Evolutionary conservation across 805 yeast species (phyloP).

Genomic region (Suhomyces vadensis): DNA sequence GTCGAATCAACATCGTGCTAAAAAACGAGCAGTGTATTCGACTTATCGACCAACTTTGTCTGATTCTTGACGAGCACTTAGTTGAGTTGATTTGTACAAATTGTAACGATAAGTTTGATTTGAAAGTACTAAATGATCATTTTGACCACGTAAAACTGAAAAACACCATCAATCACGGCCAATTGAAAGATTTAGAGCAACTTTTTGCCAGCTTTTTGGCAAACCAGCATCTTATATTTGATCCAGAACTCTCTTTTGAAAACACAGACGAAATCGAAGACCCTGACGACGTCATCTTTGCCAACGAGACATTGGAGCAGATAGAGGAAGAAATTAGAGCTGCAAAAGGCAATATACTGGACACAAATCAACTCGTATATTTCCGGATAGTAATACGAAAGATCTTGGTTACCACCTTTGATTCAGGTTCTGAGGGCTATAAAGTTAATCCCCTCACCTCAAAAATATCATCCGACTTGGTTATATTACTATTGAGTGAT

Average conservation of each 20-base stretch:
- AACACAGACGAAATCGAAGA: background rate
- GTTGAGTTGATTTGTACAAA: conserved; percentile 15
- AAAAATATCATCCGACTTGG: conserved; percentile 24
- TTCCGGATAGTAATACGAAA: conserved; percentile 25
- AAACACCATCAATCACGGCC: background rate
- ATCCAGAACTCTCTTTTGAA: background rate
- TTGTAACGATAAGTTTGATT: conserved; percentile 1
- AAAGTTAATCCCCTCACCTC: conserved; percentile 20
- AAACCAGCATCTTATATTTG: conserved; percentile 22
- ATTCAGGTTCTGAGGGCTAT: conserved; percentile 8
- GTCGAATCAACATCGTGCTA: conserved; percentile 16
- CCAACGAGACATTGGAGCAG: conserved; percentile 6
- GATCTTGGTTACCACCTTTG: conserved; percentile 20
- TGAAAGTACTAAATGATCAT: conserved; percentile 3
- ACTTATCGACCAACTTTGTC: conserved; percentile 25
- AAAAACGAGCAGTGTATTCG: conserved; percentile 13
- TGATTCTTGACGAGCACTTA: conserved; percentile 25
- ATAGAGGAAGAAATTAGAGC: background rate
- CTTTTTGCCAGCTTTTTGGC: conserved; percentile 7
- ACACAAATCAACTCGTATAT: conserved; percentile 14
- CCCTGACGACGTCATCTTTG: background rate
- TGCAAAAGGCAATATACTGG: conserved; percentile 1
- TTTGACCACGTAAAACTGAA: background rate
- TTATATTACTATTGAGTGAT: conserved; percentile 29
- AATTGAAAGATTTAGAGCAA: background rate